These are phyloP conservation scores for Galeopsis tetrahit DNA, from an alignment of 257 asterid genomes.

Conservation along the genomic window DNA sequence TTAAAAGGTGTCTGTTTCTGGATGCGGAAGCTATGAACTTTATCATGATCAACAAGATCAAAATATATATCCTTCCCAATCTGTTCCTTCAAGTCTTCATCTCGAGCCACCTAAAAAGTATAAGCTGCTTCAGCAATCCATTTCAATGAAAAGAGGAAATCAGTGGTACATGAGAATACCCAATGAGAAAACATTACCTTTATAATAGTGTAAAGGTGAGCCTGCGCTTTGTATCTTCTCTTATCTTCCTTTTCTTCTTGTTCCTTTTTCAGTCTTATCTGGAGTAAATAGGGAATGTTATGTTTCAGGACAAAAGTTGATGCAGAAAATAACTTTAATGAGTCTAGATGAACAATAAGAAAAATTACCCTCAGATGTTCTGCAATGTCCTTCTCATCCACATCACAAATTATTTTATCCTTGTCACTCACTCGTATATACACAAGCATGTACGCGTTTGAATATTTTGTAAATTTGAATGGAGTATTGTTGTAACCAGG, in stretches of 20 bases:
- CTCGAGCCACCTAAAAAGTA: slow-evolving; percentile 80
- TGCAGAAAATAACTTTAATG: slow-evolving; percentile 19
- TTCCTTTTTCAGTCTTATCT: slow-evolving; percentile 94
- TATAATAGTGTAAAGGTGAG: slow-evolving; percentile 92
- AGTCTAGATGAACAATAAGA: slow-evolving; percentile 24
- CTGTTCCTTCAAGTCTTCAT: slow-evolving; percentile 81
- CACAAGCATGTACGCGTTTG: slow-evolving; percentile 79
- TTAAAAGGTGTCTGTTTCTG: slow-evolving; percentile 79
- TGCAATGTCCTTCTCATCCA: slow-evolving; percentile 73
- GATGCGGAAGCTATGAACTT: slow-evolving; percentile 80
- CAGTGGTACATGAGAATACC: slow-evolving; percentile 24
- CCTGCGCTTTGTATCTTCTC: slow-evolving; percentile 91
- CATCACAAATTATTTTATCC: slow-evolving; percentile 71
- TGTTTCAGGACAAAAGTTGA: slow-evolving; percentile 26
- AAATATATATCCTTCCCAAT: slow-evolving; percentile 84
- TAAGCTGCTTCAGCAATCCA: slow-evolving; percentile 33
- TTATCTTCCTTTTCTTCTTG: slow-evolving; percentile 98
- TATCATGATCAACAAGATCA: slow-evolving; percentile 93
- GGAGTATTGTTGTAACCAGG: slow-evolving; percentile 70
- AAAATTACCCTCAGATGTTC: slow-evolving; percentile 64
- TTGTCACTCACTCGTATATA: slow-evolving; percentile 70
- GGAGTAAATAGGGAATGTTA: slow-evolving; percentile 36
- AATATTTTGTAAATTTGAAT: slow-evolving; percentile 65
- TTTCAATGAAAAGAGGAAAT: slow-evolving; percentile 30
- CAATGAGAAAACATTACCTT: slow-evolving; percentile 55